Percentiles rank a stretch among this genome's conserved stretches.
These are phyloP conservation scores for Zygotorulaspora chibaensis DNA, from an alignment of 805 yeast genomes.

Conservation along the genomic window DNA sequence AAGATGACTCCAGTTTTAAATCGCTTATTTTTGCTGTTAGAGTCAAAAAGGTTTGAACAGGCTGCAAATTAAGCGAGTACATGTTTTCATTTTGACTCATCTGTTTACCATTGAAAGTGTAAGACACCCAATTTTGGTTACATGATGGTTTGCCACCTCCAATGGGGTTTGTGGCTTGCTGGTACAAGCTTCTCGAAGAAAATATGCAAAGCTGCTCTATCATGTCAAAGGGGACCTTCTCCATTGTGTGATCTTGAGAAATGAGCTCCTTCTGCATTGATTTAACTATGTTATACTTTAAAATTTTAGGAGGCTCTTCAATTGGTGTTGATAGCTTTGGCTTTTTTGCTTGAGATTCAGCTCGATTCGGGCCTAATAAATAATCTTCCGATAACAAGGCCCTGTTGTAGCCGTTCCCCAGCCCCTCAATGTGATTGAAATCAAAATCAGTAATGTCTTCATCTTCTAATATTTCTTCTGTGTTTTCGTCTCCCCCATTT, in stretches of 20 bases:
- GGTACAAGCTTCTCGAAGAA: constrained; percentile 28
- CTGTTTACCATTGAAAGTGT: constrained; percentile 25
- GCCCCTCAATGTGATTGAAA: constrained; percentile 31
- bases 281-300: constrained; percentile 30
- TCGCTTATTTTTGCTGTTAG: constrained; percentile 18
- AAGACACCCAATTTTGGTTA: constrained; percentile 32
- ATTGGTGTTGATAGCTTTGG: constrained; percentile 13
- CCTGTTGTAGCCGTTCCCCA: constrained; percentile 34
- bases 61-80: constrained; percentile 29
- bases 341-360: constrained; percentile 8
- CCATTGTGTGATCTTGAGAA: constrained; percentile 23
- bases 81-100: constrained; percentile 27
- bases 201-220: constrained; percentile 25
- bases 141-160: constrained; percentile 30
- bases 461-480: constrained; percentile 13
- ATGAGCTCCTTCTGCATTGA: constrained; percentile 21
- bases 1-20: constrained; percentile 9
- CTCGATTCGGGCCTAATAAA: constrained; percentile 23
- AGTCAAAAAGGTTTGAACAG: constrained; percentile 31
- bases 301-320: constrained; percentile 21
- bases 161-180: constrained; percentile 29
- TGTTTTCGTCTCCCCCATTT: constrained; percentile 20
- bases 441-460: constrained; percentile 27
- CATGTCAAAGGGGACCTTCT: constrained; percentile 21
- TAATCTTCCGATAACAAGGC: constrained; percentile 30